Percentiles rank a stretch among this genome's conserved stretches.
phyloP scores from a whole-genome alignment of 2,329 filamentous ascomycete species.

The Cladosporium sp. region DNA sequence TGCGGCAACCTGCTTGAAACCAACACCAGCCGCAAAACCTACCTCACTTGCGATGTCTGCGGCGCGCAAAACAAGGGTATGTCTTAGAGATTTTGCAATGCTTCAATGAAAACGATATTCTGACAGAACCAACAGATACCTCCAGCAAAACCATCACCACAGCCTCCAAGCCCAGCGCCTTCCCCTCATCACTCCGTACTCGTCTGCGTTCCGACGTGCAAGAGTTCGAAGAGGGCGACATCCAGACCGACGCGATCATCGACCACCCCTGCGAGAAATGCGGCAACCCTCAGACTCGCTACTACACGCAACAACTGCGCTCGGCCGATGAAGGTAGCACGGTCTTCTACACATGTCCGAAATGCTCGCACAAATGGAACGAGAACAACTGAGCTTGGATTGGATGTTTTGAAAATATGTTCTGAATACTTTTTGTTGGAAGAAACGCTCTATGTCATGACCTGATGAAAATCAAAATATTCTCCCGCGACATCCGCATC shows the following conservation, averaged over 20 bases:
- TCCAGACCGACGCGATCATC: constrained; percentile 58
- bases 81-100: constrained; percentile 3
- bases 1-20: constrained; percentile 86
- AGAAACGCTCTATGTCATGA: constrained; percentile 4
- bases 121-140: constrained; percentile 52
- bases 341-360: constrained; percentile 74
- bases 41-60: constrained; percentile 78
- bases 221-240: constrained; percentile 67
- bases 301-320: constrained; percentile 76
- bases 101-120: neutral
- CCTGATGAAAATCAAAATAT: constrained; percentile 1
- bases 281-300: constrained; percentile 74
- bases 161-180: constrained; percentile 79
- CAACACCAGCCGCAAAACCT: constrained; percentile 68
- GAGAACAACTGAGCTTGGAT: constrained; percentile 51
- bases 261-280: constrained; percentile 72
- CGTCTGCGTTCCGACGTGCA: constrained; percentile 77
- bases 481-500: too few species aligned
- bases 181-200: constrained; percentile 81
- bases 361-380: constrained; percentile 73
- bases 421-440: neutral
- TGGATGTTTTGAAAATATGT: neutral
- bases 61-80: constrained; percentile 76
- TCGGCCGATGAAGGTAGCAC: constrained; percentile 94
- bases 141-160: constrained; percentile 72